A percentile compares a stretch with the other conserved stretches of the same genome.
These are phyloP conservation scores for Suillus occidentalis DNA, from an alignment of 768 basidiomycete species.

Conservation along the genomic window DNA sequence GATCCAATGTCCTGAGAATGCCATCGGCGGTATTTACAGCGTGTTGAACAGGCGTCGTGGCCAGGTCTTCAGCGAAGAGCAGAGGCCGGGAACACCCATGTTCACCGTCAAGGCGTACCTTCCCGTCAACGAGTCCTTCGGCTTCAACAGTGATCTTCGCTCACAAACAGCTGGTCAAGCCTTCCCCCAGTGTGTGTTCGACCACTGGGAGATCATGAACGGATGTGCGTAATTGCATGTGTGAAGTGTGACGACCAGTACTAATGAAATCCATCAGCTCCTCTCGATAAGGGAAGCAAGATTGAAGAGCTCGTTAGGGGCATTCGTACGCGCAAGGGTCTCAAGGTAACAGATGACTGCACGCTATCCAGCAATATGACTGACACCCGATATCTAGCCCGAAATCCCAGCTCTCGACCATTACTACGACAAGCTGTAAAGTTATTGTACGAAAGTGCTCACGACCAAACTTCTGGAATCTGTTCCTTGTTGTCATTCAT, in stretches of 20 bases:
- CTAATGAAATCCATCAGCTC: constrained; percentile 44
- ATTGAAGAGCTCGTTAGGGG: constrained; percentile 77
- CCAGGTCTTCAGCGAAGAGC: constrained; percentile 97
- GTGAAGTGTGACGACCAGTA: not conserved
- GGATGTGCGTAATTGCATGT: constrained; percentile 56
- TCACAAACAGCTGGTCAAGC: constrained; percentile 94
- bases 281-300: constrained; percentile 89
- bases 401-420: constrained; percentile 85
- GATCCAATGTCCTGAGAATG: constrained; percentile 96
- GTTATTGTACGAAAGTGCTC: constrained; percentile 9
- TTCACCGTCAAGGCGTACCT: constrained; percentile 98
- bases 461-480: constrained; percentile 10
- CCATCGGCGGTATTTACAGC: constrained; percentile 96
- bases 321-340: constrained; percentile 93
- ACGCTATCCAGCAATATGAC: not conserved
- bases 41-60: constrained; percentile 96
- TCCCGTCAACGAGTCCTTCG: constrained; percentile 90
- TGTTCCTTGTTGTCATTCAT: constrained; percentile 21
- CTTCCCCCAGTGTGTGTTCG: constrained; percentile 95
- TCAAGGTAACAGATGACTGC: constrained; percentile 58
- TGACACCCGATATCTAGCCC: constrained; percentile 48
- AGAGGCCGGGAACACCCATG: constrained; percentile 96
- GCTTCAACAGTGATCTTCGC: constrained; percentile 96
- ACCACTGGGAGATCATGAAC: constrained; percentile 87
- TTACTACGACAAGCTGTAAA: constrained; percentile 92